Conservation (phyloP, 495 filamentous ascomycete genomes). For the Astrocystis sublimbata region DNA sequence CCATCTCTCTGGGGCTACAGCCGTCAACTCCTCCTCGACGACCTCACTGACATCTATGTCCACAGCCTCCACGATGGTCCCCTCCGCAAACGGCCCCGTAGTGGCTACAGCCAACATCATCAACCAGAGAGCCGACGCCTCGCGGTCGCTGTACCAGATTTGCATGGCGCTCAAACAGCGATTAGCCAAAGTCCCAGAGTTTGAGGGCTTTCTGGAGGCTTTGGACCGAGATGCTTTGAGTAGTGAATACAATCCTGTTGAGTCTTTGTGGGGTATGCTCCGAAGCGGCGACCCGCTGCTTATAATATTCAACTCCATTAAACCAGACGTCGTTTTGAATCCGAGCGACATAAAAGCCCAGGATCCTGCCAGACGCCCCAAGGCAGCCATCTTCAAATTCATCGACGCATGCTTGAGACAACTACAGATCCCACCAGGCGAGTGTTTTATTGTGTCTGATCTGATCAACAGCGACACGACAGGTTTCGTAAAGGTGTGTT, state of each 20-base stretch:
- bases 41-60: constrained; percentile 52
- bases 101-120: constrained; percentile 85
- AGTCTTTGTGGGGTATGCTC: constrained; percentile 86
- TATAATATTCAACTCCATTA: constrained; percentile 82
- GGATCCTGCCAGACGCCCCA: constrained; percentile 64
- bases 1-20: constrained; percentile 55
- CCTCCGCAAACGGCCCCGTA: constrained; percentile 57
- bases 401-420: constrained; percentile 60
- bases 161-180: constrained; percentile 81
- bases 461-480: constrained; percentile 92
- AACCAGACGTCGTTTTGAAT: constrained; percentile 62
- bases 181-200: constrained; percentile 78
- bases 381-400: constrained; percentile 58
- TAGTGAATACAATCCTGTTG: constrained; percentile 73
- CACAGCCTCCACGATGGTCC: constrained; percentile 40
- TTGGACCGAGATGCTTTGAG: constrained; percentile 53
- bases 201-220: constrained; percentile 68
- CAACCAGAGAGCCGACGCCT: constrained; percentile 87
- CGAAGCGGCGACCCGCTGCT: constrained; percentile 82
- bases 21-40: constrained; percentile 44
- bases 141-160: constrained; percentile 89
- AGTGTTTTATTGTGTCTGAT: constrained; percentile 90
- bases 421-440: constrained; percentile 71
- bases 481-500: constrained; percentile 86
- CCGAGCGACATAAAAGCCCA: constrained; percentile 54